Conservation (phyloP, 2,329 filamentous ascomycete genomes). For the Chaetomiaceae sp. region DNA sequence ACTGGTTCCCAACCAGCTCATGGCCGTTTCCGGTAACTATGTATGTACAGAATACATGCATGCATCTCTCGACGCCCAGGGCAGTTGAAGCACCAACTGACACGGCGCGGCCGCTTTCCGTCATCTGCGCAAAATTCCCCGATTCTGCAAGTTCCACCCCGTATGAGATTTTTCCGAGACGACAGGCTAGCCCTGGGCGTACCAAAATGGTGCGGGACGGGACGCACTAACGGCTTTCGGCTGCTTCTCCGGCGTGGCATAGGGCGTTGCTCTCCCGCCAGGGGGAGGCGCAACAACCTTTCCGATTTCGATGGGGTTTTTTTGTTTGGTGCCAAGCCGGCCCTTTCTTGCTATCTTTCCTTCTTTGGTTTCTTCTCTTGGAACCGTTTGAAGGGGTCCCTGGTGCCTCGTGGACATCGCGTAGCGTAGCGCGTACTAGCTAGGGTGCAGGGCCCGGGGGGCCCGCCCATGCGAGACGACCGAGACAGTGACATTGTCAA, state of each 20-base stretch:
- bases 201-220: conserved; percentile 2
- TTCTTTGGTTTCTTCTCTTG: background rate
- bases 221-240: conserved; percentile 15
- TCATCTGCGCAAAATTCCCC: background rate
- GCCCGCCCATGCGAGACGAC: background rate
- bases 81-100: background rate
- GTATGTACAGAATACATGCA: too few species aligned
- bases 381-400: background rate
- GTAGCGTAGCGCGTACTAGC: background rate
- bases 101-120: background rate
- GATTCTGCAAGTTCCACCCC: conserved; percentile 2
- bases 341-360: background rate
- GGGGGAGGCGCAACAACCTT: background rate
- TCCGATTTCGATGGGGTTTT: background rate
- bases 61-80: too few species aligned
- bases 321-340: conserved; percentile 13
- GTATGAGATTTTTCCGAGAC: background rate
- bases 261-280: background rate
- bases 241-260: conserved; percentile 7
- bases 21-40: too few species aligned
- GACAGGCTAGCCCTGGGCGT: background rate
- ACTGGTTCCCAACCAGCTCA: too few species aligned
- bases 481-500: background rate
- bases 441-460: background rate
- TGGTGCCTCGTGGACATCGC: conserved; percentile 8